Evolutionary conservation across 768 basidiomycete genomes (phyloP).

Genomic region (Lactarius psammicola): DNA sequence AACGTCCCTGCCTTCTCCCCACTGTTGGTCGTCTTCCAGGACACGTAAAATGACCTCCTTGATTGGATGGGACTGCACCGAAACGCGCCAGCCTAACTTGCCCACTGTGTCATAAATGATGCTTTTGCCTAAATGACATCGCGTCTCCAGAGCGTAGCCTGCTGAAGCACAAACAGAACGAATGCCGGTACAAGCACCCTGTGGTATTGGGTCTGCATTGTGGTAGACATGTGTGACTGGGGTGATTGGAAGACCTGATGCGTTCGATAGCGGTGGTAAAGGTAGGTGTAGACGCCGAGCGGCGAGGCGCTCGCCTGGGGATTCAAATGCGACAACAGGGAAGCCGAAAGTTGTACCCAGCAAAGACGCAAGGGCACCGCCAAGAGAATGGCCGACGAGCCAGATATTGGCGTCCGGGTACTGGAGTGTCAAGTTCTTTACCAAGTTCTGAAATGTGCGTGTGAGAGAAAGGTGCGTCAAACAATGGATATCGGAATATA

Average conservation of each 20-base stretch:
- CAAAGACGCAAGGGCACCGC: conserved; percentile 62
- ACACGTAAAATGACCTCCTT: conserved; percentile 53
- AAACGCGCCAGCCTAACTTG: conserved; percentile 57
- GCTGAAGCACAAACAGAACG: conserved; percentile 55
- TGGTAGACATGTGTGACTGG: conserved; percentile 53
- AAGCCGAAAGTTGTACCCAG: conserved; percentile 64
- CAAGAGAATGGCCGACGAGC: conserved; percentile 62
- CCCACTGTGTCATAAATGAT: conserved; percentile 70
- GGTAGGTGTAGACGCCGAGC: conserved; percentile 63
- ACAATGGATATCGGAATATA: conserved; percentile 39
- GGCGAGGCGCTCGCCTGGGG: conserved; percentile 62
- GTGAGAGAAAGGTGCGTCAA: background rate
- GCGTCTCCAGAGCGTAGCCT: conserved; percentile 63
- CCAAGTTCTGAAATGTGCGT: conserved; percentile 42
- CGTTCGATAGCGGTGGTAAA: conserved; percentile 40
- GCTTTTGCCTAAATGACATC: conserved; percentile 60
- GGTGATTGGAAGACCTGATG: conserved; percentile 26
- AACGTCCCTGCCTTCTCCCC: conserved; percentile 48
- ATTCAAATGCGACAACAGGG: conserved; percentile 63
- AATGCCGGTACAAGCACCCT: conserved; percentile 52
- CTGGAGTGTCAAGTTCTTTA: conserved; percentile 53
- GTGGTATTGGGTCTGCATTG: conserved; percentile 70
- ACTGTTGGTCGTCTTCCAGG: conserved; percentile 48
- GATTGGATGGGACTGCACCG: conserved; percentile 56
- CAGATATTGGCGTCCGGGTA: conserved; percentile 62